These are phyloP conservation scores for Ilex paraguariensis DNA, from an alignment of 305 asterid species.

Conservation along the genomic window DNA sequence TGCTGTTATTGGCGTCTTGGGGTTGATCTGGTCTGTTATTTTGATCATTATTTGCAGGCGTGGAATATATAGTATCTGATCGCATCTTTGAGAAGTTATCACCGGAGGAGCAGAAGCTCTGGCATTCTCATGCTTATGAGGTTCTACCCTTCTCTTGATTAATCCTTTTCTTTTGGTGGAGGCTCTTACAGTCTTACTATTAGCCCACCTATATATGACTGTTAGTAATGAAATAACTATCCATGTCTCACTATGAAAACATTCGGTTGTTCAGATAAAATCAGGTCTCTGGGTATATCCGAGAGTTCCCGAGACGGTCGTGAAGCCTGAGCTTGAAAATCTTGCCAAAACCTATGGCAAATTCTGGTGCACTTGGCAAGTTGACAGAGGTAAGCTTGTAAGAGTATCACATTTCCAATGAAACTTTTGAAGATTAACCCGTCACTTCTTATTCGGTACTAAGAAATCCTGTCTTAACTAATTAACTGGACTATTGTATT, in stretches of 20 bases:
- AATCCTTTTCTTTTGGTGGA: not conserved
- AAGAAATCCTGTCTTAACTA: no score
- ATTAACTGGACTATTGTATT: no score
- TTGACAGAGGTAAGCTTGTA: conserved; percentile 50
- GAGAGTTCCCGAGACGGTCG: conserved; percentile 57
- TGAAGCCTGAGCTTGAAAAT: conserved; percentile 44
- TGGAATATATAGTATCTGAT: conserved; percentile 71
- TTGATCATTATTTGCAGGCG: conserved; percentile 29
- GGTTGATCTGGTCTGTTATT: not conserved
- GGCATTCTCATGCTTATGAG: conserved; percentile 91
- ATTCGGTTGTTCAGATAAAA: conserved; percentile 33
- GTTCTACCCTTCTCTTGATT: conserved; percentile 18
- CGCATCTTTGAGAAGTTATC: conserved; percentile 48
- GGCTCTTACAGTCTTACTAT: no score
- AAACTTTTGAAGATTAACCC: no score
- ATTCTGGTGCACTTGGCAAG: conserved; percentile 93
- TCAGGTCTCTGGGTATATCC: conserved; percentile 76
- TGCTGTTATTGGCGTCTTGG: not conserved
- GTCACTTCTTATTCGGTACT: no score
- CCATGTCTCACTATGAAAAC: no score
- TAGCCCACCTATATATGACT: no score
- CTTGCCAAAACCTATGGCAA: conserved; percentile 61
- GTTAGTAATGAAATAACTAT: no score
- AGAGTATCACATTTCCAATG: no score
- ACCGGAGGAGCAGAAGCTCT: conserved; percentile 75